phyloP scores from a whole-genome alignment of 2,329 filamentous ascomycete genomes.

The Akanthomyces uredinophilus region DNA sequence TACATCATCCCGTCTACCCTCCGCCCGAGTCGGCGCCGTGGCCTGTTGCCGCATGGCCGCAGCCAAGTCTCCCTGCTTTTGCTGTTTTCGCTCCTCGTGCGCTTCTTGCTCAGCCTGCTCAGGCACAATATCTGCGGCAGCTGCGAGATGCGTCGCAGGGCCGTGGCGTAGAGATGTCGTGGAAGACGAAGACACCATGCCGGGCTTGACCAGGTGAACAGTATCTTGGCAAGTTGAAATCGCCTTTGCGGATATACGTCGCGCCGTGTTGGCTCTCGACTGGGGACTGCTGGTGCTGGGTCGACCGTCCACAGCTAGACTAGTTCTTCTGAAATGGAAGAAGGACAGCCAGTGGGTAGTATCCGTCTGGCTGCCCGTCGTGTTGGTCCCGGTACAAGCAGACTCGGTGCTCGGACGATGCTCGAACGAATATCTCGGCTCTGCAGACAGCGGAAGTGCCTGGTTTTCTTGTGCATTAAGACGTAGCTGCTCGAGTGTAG shows the following conservation, averaged over 20 bases:
- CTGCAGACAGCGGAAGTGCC: conserved; percentile 16
- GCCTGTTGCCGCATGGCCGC: background rate
- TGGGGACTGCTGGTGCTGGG: background rate
- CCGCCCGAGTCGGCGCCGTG: background rate
- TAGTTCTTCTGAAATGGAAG: conserved; percentile 40
- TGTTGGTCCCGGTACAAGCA: background rate
- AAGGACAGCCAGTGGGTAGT: conserved; percentile 48
- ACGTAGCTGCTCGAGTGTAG: conserved; percentile 56
- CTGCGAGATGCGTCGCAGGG: conserved; percentile 12
- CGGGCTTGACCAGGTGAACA: conserved; percentile 33
- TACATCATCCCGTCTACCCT: conserved; percentile 19
- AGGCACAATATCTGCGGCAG: conserved; percentile 20
- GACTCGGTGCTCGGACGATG: conserved; percentile 25
- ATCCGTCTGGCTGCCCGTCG: background rate
- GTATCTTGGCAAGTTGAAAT: conserved; percentile 16
- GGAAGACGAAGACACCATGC: conserved; percentile 26
- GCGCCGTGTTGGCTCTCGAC: conserved; percentile 16
- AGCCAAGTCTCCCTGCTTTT: background rate
- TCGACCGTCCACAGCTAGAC: background rate
- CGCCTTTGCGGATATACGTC: conserved; percentile 24
- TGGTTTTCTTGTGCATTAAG: conserved; percentile 21
- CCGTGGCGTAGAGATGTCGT: background rate
- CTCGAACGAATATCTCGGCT: conserved; percentile 32
- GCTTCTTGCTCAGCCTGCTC: background rate
- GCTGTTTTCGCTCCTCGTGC: conserved; percentile 10